phyloP scores from a whole-genome alignment of 257 asterid species.

The Gentiana macrophylla region DNA sequence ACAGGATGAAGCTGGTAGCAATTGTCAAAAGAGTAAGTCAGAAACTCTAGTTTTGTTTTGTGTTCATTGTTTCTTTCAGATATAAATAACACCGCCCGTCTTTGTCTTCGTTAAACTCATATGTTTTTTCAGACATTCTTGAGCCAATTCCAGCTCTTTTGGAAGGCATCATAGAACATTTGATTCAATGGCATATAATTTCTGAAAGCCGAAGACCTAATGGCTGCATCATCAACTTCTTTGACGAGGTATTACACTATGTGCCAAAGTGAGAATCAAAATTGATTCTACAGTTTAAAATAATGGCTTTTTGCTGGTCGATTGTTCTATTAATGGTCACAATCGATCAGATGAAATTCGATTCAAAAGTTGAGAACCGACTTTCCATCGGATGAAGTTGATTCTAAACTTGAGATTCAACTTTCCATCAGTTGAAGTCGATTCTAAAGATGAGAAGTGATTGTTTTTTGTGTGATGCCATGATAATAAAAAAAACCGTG shows the following conservation, averaged over 20 bases:
- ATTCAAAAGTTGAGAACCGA: no score
- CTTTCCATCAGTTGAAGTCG: no score
- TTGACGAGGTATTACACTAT: conserved; percentile 57
- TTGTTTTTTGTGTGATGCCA: no score
- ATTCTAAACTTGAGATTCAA: no score
- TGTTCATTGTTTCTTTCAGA: neutral
- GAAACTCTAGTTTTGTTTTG: conserved; percentile 8
- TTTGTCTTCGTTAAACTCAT: neutral
- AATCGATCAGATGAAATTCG: no score
- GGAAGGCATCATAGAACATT: conserved; percentile 60
- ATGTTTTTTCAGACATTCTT: conserved; percentile 36
- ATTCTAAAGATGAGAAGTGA: no score
- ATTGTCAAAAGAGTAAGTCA: conserved; percentile 58
- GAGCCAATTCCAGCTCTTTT: conserved; percentile 90
- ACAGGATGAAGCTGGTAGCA: conserved; percentile 40
- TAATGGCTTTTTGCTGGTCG: no score
- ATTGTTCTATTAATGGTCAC: no score
- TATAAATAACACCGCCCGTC: neutral
- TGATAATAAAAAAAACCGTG: no score
- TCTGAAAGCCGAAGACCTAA: conserved; percentile 75
- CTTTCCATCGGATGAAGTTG: no score
- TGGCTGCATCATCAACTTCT: conserved; percentile 91
- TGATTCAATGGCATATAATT: conserved; percentile 82
- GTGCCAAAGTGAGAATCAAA: no score
- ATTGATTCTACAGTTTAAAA: no score